Percentiles rank a stretch among this genome's conserved stretches.
Evolutionary conservation across 257 asterid species (phyloP).

Genomic region (Eucommia ulmoides): DNA sequence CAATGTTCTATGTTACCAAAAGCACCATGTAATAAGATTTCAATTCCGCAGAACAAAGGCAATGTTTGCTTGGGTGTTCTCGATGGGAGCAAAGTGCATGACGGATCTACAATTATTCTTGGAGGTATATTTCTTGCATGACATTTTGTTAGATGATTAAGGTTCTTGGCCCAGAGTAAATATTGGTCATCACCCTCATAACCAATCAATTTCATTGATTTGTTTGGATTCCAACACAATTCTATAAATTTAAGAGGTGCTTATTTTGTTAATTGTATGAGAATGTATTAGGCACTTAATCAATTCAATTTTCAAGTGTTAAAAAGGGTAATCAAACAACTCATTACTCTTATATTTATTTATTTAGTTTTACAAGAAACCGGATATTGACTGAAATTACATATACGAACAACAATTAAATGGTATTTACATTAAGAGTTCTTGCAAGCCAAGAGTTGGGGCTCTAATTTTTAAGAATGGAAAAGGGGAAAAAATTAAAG

Average conservation of each 20-base stretch:
- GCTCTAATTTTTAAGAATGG: too few species aligned
- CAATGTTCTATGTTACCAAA: not conserved
- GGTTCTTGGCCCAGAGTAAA: not conserved
- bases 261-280: not conserved
- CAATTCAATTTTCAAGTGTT: too few species aligned
- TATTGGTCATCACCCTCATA: not conserved
- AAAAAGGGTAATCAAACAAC: too few species aligned
- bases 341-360: too few species aligned
- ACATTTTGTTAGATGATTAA: not conserved
- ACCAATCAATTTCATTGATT: not conserved
- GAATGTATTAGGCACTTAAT: too few species aligned
- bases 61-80: slow-evolving; percentile 67
- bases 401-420: too few species aligned
- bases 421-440: too few species aligned
- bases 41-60: slow-evolving; percentile 38
- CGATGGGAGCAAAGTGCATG: slow-evolving; percentile 46
- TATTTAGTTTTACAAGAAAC: too few species aligned
- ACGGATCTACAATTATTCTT: slow-evolving; percentile 46
- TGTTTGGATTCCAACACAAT: not conserved
- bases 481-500: too few species aligned
- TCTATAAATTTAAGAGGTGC: not conserved
- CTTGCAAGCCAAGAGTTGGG: too few species aligned
- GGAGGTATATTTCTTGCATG: slow-evolving; percentile 40
- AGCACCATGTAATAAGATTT: not conserved
- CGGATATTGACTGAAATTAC: too few species aligned